Evolutionary conservation across 768 basidiomycete genomes (phyloP).

Genomic region (Lyophyllum shimeji): DNA sequence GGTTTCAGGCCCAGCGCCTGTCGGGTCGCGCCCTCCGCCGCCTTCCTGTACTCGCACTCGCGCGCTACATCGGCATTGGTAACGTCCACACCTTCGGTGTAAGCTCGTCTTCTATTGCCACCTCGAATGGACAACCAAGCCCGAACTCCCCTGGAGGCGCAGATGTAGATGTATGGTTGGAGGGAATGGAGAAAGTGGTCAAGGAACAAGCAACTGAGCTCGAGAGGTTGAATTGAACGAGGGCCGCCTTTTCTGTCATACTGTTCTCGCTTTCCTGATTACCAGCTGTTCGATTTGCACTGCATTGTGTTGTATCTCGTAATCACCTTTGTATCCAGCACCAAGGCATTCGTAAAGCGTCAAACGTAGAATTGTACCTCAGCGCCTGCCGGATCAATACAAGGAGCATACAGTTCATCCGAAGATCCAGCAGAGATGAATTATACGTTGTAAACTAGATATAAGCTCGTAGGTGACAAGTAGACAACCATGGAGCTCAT

Average conservation of each 20-base stretch:
- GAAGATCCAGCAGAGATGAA: neutral
- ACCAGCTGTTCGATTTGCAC: too few species aligned
- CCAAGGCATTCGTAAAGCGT: neutral
- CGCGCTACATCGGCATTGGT: constrained; percentile 72
- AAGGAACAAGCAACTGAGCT: constrained; percentile 53
- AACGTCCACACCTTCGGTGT: constrained; percentile 18
- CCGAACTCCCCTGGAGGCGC: constrained; percentile 22
- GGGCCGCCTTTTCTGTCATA: constrained; percentile 4
- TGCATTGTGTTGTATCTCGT: neutral
- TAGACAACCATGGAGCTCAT: neutral
- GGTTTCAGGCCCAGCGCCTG: constrained; percentile 65
- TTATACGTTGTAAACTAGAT: neutral
- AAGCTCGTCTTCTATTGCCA: constrained; percentile 1
- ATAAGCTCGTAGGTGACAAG: neutral
- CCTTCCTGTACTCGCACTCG: constrained; percentile 92
- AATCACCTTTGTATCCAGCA: neutral
- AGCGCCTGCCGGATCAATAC: neutral
- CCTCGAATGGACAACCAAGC: constrained; percentile 7
- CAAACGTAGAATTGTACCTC: neutral
- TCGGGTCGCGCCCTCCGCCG: constrained; percentile 91
- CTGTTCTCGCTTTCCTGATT: neutral
- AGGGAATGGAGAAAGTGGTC: constrained; percentile 82
- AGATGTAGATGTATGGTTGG: constrained; percentile 72
- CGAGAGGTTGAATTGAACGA: constrained; percentile 39
- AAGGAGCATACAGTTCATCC: neutral